phyloP scores from a whole-genome alignment of 179 eudicot species.

The Vitellaria paradoxa region DNA sequence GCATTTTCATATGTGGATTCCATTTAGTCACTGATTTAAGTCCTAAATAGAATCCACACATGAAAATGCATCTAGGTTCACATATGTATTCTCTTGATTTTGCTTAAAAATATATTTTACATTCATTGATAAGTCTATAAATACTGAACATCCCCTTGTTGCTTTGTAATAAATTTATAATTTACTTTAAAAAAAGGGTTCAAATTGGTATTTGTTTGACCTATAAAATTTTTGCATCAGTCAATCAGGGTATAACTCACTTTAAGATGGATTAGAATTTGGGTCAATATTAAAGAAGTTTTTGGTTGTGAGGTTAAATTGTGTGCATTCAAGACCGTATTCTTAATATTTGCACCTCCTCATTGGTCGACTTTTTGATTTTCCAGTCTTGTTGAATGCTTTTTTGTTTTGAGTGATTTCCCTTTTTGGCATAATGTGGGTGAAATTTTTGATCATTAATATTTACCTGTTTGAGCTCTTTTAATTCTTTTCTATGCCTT shows the following conservation, averaged over 20 bases:
- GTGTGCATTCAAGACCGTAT: not conserved
- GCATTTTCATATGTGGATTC: not conserved
- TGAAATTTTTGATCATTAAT: not conserved
- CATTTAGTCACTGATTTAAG: too few species aligned
- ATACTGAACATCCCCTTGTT: too few species aligned
- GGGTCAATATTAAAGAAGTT: not conserved
- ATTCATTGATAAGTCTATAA: too few species aligned
- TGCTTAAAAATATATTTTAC: too few species aligned
- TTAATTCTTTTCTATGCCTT: not conserved
- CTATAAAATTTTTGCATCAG: not conserved
- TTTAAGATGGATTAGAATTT: not conserved
- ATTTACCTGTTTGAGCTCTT: not conserved
- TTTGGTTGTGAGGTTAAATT: not conserved
- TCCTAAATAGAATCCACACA: too few species aligned
- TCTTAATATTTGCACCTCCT: not conserved
- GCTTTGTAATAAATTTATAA: too few species aligned
- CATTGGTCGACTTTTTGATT: constrained; percentile 1
- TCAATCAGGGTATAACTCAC: constrained; percentile 1
- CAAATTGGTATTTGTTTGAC: not conserved
- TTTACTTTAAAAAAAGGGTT: too few species aligned
- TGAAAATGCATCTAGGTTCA: too few species aligned
- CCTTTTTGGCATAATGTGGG: not conserved
- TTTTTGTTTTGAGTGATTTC: not conserved
- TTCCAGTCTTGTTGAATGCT: not conserved
- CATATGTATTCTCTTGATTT: too few species aligned